phyloP scores from a whole-genome alignment of 129 eudicot species.

The Saposhnikovia divaricata region DNA sequence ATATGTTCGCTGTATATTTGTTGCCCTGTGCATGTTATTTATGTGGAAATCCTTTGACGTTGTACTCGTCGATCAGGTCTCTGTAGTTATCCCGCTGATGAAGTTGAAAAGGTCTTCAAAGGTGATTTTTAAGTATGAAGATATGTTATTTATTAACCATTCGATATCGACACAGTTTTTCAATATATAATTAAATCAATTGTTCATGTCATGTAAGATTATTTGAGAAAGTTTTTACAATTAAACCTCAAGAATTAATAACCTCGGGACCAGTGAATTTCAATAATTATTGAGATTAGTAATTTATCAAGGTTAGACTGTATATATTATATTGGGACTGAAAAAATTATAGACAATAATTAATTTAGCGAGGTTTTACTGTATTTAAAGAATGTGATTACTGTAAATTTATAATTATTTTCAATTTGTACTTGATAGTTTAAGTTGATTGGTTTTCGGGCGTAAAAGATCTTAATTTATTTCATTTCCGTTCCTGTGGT shows the following conservation, averaged over 20 bases:
- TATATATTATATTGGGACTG: too few species aligned
- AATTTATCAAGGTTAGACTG: too few species aligned
- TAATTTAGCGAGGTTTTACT: too few species aligned
- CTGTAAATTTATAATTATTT: background rate
- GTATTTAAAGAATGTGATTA: background rate
- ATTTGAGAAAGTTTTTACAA: background rate
- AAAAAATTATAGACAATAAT: too few species aligned
- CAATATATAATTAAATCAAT: background rate
- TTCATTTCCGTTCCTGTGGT: too few species aligned
- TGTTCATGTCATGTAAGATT: background rate
- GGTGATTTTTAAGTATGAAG: slow-evolving; percentile 26
- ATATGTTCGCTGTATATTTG: slow-evolving; percentile 86
- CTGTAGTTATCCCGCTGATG: slow-evolving; percentile 33
- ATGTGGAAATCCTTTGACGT: slow-evolving; percentile 73
- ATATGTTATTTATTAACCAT: background rate
- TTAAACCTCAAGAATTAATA: too few species aligned
- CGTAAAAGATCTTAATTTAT: too few species aligned
- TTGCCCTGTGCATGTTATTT: slow-evolving; percentile 74
- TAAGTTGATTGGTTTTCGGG: background rate
- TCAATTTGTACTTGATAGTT: background rate
- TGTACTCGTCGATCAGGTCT: slow-evolving; percentile 82
- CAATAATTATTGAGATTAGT: too few species aligned
- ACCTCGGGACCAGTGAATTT: too few species aligned
- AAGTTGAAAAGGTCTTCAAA: slow-evolving; percentile 72
- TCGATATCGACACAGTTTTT: background rate